These are phyloP conservation scores for Debaryomyces sp. DNA, from an alignment of 1,139 yeast genomes.

Conservation along the genomic window DNA sequence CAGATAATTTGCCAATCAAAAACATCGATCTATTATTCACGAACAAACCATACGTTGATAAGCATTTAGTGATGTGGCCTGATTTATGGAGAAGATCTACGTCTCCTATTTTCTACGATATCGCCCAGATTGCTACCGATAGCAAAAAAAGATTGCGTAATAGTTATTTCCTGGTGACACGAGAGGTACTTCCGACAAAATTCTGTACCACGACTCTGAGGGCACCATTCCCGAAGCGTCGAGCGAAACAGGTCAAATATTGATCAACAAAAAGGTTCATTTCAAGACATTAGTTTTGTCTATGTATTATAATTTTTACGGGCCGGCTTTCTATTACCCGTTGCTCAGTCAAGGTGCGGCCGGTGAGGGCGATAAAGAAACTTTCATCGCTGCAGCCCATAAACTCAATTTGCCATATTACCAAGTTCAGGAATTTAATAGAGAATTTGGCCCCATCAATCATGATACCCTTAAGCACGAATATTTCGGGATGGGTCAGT, in stretches of 20 bases:
- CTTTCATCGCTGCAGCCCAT: constrained; percentile 63
- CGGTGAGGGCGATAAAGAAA: constrained; percentile 68
- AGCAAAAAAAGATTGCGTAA: constrained; percentile 23
- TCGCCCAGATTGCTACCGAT: constrained; percentile 29
- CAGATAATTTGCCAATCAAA: constrained; percentile 36
- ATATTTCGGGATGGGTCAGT: constrained; percentile 41
- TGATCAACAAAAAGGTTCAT: constrained; percentile 55
- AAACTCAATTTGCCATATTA: constrained; percentile 51
- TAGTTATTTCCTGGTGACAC: constrained; percentile 31
- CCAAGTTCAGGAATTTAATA: constrained; percentile 50
- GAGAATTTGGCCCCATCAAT: constrained; percentile 38
- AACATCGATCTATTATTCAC: constrained; percentile 37
- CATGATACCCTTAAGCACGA: constrained; percentile 25
- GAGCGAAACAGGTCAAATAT: constrained; percentile 61
- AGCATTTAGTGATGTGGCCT: constrained; percentile 40
- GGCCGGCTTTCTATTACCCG: constrained; percentile 56
- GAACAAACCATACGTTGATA: constrained; percentile 32
- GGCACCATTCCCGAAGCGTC: constrained; percentile 64
- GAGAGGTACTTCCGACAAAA: constrained; percentile 21
- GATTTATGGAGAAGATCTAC: constrained; percentile 46
- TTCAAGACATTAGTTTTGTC: constrained; percentile 52
- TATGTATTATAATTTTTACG: constrained; percentile 57
- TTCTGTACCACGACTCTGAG: constrained; percentile 48
- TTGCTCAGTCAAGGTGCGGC: constrained; percentile 60
- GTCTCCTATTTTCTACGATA: constrained; percentile 35